phyloP scores from a whole-genome alignment of 176 grass and related monocot genomes.

The Oryza rufipogon region DNA sequence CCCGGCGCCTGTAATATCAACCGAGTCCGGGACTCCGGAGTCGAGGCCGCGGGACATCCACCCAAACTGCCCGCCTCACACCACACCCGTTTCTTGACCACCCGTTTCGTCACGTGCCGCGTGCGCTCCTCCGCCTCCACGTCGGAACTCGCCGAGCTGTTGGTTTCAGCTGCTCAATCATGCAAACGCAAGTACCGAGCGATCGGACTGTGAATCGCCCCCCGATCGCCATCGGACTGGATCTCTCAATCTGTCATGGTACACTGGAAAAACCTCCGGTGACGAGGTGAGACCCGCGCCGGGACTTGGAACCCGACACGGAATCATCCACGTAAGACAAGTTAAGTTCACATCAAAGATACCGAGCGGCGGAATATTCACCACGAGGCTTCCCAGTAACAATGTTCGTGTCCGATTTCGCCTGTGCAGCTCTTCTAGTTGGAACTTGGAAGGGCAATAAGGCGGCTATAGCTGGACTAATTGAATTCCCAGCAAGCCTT shows the following conservation, averaged over 20 bases:
- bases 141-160: not conserved
- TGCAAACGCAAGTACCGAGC: not conserved
- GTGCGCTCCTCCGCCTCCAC: slow-evolving; percentile 20
- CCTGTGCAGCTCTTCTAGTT: not conserved
- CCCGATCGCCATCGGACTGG: not conserved
- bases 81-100: slow-evolving; percentile 26
- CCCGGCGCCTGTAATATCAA: no score
- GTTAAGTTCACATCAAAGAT: not conserved
- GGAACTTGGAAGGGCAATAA: not conserved
- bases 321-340: not conserved
- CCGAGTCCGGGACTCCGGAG: no score
- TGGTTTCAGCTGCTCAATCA: not conserved
- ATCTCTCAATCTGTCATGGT: not conserved
- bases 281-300: not conserved
- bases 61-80: no score
- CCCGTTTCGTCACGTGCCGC: slow-evolving; percentile 15
- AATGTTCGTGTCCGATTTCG: not conserved
- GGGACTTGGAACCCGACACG: not conserved
- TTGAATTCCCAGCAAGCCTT: not conserved
- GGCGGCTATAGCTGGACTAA: not conserved
- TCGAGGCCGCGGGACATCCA: no score
- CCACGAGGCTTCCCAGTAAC: not conserved
- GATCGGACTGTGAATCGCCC: not conserved
- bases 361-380: not conserved
- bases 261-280: not conserved